phyloP scores from a whole-genome alignment of 2,329 filamentous ascomycete genomes.

The Fusarium sp. region DNA sequence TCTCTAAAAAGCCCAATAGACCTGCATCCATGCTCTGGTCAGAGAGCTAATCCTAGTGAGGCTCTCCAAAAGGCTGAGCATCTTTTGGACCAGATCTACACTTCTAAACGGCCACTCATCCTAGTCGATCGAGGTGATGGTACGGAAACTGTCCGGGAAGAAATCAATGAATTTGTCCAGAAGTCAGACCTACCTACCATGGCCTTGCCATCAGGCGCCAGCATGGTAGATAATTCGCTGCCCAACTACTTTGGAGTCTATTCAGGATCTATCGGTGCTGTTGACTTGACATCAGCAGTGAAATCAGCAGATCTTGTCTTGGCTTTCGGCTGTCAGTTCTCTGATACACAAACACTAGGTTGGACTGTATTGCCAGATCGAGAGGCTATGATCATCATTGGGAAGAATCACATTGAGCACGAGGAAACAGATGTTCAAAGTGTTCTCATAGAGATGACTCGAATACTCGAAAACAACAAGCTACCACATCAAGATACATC shows the following conservation, averaged over 20 bases:
- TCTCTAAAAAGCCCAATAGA: neutral
- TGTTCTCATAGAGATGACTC: neutral
- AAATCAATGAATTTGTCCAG: neutral
- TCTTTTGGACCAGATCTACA: neutral
- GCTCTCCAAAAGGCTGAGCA: too few species aligned
- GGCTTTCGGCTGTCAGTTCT: slow-evolving; percentile 21
- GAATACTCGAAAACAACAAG: rapidly evolving
- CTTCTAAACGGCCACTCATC: neutral
- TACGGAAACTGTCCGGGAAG: neutral
- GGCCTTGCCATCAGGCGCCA: neutral
- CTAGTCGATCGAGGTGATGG: slow-evolving; percentile 2
- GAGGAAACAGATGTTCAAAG: neutral
- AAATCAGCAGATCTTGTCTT: slow-evolving; percentile 19
- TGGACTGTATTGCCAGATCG: slow-evolving; percentile 3
- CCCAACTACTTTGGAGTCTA: slow-evolving; percentile 23
- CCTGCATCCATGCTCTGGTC: too few species aligned
- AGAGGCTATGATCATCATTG: neutral
- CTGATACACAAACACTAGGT: slow-evolving; percentile 32
- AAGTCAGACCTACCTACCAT: neutral
- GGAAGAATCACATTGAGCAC: neutral
- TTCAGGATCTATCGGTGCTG: neutral
- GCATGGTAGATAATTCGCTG: slow-evolving; percentile 9
- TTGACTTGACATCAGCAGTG: neutral
- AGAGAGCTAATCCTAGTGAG: too few species aligned
- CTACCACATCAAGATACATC: neutral